phyloP scores from a whole-genome alignment of 345 rosid genomes.

The Syzygium grande region DNA sequence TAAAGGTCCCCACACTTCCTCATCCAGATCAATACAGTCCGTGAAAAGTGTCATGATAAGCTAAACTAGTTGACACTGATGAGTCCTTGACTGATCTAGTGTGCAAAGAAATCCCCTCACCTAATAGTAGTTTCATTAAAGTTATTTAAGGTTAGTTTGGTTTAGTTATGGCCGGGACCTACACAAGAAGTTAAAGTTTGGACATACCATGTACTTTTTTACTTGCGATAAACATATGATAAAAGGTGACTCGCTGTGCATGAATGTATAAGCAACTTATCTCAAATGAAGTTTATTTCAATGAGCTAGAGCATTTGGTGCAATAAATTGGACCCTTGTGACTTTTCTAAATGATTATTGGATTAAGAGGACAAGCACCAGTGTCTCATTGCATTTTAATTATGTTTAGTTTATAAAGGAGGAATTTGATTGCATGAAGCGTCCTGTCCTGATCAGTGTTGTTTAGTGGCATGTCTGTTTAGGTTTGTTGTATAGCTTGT shows the following conservation, averaged over 20 bases:
- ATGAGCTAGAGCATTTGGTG: not conserved
- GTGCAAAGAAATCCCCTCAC: not conserved
- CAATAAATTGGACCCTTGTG: not conserved
- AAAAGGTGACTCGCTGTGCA: not conserved
- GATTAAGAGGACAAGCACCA: not conserved
- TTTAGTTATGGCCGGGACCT: not conserved
- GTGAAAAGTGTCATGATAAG: not conserved
- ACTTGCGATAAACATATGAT: not conserved
- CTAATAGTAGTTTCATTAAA: not conserved
- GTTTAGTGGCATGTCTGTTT: constrained; percentile 21
- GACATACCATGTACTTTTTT: not conserved
- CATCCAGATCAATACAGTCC: not conserved
- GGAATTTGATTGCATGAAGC: not conserved
- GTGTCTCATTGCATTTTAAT: not conserved
- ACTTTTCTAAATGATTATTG: not conserved
- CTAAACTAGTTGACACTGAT: not conserved
- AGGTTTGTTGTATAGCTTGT: constrained; percentile 12
- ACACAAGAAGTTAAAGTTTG: not conserved
- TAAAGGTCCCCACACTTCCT: not conserved
- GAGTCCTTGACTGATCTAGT: not conserved
- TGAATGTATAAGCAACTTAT: not conserved
- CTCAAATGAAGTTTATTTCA: not conserved
- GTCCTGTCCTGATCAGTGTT: constrained; percentile 18
- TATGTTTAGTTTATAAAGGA: not conserved
- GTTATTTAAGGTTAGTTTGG: not conserved